Base-by-base conservation (phyloP, 257 asterid genomes). In the Striga asiatica region DNA sequence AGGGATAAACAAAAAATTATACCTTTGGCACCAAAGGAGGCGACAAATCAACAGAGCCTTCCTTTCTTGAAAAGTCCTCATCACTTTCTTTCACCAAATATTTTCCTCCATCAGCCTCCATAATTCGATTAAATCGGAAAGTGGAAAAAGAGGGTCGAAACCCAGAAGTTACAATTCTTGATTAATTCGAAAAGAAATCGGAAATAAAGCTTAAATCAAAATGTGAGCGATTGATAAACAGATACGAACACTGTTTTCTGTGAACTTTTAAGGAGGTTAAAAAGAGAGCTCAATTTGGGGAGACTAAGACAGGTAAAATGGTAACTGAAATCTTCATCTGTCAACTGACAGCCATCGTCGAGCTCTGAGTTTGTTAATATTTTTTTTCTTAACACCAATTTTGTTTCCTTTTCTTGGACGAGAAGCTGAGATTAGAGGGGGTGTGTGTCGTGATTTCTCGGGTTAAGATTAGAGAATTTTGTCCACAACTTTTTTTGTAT, bases 51-150 rank as follows among this genome's bases (percentile, higher is more conserved):
- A 66, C 54, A 13, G 55, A 24, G 31, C 47, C 28, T 58, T 42
- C 48, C 66, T 21, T 63, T 35, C 22, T 50, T 52, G 71, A 46
- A 52, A 66, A 60, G 46, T 60, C 68, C 60, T 71, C 85, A 48
- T 62, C 76, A 27, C 34, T 60, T 49, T 68, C 47, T 52, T 50
- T 61, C 46, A 76, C 17, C 22, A 51, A 56, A 60, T 79, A 73
- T 38, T 69, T 62, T 22, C 64, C 78, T 41, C 54, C 62, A 42
- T 55, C 58, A 64, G 76, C 6, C 48, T 76, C 93, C 95, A 85
- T 82, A 27, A n/a, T 56, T 70, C 50, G 38, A 39, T 8, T 6
- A 2, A 3, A 16, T n/a, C n/a, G n/a, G n/a, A n/a, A n/a, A n/a
- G n/a, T n/a, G n/a, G n/a, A 16, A 41, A 41, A 41, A 31, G 19